Evolutionary conservation across 768 basidiomycete genomes (phyloP).

Genomic region (Leucocoprinus sp.): DNA sequence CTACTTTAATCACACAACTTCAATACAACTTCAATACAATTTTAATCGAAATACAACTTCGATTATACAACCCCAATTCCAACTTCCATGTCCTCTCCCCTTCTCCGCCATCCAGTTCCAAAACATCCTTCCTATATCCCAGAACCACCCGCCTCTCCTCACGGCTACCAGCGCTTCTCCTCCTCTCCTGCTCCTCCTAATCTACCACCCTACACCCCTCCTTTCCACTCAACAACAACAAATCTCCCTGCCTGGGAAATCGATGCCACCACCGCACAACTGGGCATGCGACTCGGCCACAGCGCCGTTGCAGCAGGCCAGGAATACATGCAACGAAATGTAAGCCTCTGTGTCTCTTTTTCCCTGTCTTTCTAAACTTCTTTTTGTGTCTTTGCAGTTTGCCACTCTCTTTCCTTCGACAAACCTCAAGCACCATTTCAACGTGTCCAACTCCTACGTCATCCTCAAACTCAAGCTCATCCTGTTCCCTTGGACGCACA

Average conservation of each 20-base stretch:
- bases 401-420: constrained; percentile 70
- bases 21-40: too few species aligned
- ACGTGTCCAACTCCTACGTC: constrained; percentile 95
- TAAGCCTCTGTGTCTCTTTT: constrained; percentile 28
- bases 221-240: constrained; percentile 37
- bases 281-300: constrained; percentile 93
- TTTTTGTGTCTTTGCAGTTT: constrained; percentile 40
- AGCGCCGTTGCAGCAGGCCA: constrained; percentile 90
- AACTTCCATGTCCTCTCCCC: constrained; percentile 76
- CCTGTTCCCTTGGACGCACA: constrained; percentile 94
- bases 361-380: neutral
- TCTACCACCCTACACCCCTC: constrained; percentile 40
- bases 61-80: too few species aligned
- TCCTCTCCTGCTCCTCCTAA: constrained; percentile 42
- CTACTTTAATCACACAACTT: too few species aligned
- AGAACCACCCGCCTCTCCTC: constrained; percentile 68
- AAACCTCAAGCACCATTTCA: constrained; percentile 84
- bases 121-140: constrained; percentile 84
- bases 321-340: constrained; percentile 93
- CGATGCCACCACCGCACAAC: constrained; percentile 88
- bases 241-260: constrained; percentile 58
- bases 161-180: constrained; percentile 66
- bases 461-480: constrained; percentile 80
- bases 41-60: too few species aligned
- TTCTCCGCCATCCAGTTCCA: constrained; percentile 81